phyloP scores from a whole-genome alignment of 2,329 filamentous ascomycete species.

The Penicillium hesseltinei region DNA sequence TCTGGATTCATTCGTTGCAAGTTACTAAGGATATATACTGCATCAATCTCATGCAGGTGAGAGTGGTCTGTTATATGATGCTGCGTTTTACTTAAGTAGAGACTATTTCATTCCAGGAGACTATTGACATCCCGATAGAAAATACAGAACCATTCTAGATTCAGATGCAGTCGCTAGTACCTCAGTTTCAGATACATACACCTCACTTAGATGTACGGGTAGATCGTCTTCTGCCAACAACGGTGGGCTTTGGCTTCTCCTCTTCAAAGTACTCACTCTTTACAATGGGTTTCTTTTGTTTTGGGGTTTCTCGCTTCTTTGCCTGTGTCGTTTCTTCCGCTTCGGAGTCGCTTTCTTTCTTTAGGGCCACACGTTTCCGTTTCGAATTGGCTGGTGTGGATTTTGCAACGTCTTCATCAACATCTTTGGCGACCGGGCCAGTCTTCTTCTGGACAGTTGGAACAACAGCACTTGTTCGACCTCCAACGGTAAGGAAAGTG shows the following conservation, averaged over 20 bases:
- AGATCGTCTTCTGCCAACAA: conserved; percentile 30
- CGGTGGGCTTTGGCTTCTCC: conserved; percentile 11
- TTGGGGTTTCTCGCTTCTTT: conserved; percentile 29
- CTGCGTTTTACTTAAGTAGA: neutral
- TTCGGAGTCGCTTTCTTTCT: conserved; percentile 30
- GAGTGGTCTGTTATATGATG: neutral
- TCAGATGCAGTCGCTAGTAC: neutral
- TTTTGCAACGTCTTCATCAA: conserved; percentile 31
- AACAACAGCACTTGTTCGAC: conserved; percentile 85
- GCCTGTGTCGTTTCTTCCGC: conserved; percentile 21
- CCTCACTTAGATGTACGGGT: conserved; percentile 19
- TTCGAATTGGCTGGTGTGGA: conserved; percentile 27
- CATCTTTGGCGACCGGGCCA: conserved; percentile 56
- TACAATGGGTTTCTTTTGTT: conserved; percentile 18
- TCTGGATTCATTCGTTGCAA: neutral
- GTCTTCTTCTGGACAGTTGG: conserved; percentile 84
- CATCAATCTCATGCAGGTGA: neutral
- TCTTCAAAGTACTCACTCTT: conserved; percentile 28
- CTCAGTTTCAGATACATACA: neutral
- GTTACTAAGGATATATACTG: neutral
- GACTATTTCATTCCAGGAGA: too few relatives aligned
- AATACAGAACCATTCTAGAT: neutral
- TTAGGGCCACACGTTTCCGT: conserved; percentile 32
- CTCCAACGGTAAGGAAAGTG: conserved; percentile 82
- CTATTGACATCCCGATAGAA: neutral